Evolutionary conservation across 2,329 filamentous ascomycete species (phyloP), one percentile per base, ranked within the genome.

Genomic region (Sporothrix phasma): DNA sequence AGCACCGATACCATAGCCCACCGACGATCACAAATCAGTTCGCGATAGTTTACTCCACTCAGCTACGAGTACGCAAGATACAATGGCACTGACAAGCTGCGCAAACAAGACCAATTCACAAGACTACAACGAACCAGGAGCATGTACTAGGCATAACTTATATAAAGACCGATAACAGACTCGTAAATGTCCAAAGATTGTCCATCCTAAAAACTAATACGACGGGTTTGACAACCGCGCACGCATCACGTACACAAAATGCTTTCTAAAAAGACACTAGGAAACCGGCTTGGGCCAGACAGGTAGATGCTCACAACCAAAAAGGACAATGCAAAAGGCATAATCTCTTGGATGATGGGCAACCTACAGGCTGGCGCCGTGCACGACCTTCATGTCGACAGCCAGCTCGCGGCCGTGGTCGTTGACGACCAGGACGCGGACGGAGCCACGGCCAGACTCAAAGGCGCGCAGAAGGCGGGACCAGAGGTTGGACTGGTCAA

Each of bases 381-480:
- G 94, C 75, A 97, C 89, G 75, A 96, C 89, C 89, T 97, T 97
- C 87, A 95, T 94, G 85, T 99, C 94, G 71, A 99, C 94, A 72
- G 89, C 92, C 74, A 99, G 87, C 86, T 99, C 94, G 73, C 88
- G 87, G 72, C 92, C 92, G 73, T 88, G 84, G 78, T 99, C 94
- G 78, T 87, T 91, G 80, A 99, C 92, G 78, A 99, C 94, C 68
- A 97, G 87, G 74, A 96, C 92, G 71, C 94, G 90, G 74, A 99
- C 89, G 75, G 87, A 92, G 77, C 94, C 94, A 76, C 92, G 90
- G 76, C 94, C 94, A 71, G 90, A 88, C 79, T 90, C 87, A 78
- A 97, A 99, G 70, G 92, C 85, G 70, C 88, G 85, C 72, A 84
- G 80, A 70, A 99, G 88, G 72, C 92, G 90, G 70, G 80, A 77